phyloP scores from a whole-genome alignment of 352 stramenopile genomes.

The Pythium aquatile region DNA sequence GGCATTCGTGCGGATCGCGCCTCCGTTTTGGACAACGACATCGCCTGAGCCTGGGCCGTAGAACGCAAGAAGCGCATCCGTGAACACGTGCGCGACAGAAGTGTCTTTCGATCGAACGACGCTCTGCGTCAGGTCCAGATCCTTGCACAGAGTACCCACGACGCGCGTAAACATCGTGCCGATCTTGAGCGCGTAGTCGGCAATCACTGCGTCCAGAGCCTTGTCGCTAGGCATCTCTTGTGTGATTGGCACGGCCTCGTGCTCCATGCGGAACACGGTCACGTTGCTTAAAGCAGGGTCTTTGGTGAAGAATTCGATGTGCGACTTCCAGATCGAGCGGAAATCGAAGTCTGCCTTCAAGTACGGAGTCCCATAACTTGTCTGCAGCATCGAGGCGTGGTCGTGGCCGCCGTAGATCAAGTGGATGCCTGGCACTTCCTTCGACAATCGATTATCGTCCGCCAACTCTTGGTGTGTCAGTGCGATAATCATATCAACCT shows the following conservation, averaged over 20 bases:
- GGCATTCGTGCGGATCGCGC: too few species aligned
- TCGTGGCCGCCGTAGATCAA: constrained; percentile 74
- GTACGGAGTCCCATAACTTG: constrained; percentile 67
- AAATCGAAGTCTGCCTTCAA: constrained; percentile 75
- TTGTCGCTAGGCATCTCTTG: constrained; percentile 59
- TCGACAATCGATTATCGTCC: constrained; percentile 68
- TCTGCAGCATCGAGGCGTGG: constrained; percentile 73
- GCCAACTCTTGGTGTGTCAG: constrained; percentile 66
- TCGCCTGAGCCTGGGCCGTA: too few species aligned
- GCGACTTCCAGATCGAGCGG: constrained; percentile 61
- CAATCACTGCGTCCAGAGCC: constrained; percentile 46
- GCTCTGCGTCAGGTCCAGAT: too few species aligned
- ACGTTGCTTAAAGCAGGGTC: constrained; percentile 19
- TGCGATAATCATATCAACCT: constrained; percentile 72
- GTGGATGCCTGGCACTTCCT: constrained; percentile 58
- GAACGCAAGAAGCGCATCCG: too few species aligned
- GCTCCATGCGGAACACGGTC: constrained; percentile 42
- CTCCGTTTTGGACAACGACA: too few species aligned
- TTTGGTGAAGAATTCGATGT: constrained; percentile 52
- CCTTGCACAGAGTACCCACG: too few species aligned
- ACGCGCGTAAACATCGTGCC: neutral
- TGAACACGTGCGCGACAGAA: too few species aligned
- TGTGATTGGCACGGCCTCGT: constrained; percentile 51
- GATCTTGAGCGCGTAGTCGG: constrained; percentile 42
- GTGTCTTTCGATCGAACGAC: too few species aligned